These are phyloP conservation scores for Microcos paniculata DNA, from an alignment of 345 rosid species.

Conservation along the genomic window DNA sequence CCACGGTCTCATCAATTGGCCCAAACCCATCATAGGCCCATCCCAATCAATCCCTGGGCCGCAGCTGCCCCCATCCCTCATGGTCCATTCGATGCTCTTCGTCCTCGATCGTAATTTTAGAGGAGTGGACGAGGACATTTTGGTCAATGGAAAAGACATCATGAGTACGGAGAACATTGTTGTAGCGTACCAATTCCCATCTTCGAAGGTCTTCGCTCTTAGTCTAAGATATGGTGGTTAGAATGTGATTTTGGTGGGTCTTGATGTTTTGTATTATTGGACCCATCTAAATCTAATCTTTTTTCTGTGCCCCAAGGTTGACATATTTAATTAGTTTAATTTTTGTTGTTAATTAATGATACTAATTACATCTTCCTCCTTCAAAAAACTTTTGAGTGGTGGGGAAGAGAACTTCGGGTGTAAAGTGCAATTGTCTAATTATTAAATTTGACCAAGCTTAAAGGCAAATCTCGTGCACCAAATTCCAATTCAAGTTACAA, in stretches of 20 bases:
- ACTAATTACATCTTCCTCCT: slow-evolving; percentile 15
- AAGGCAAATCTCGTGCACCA: neutral
- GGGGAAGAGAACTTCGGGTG: slow-evolving; percentile 9
- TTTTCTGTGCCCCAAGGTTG: slow-evolving; percentile 11
- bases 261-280: slow-evolving; percentile 46
- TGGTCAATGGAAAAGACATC: slow-evolving; percentile 18
- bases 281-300: slow-evolving; percentile 21
- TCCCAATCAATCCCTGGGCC: slow-evolving; percentile 58
- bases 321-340: slow-evolving; percentile 14
- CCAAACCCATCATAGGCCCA: slow-evolving; percentile 31
- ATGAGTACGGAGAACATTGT: slow-evolving; percentile 16
- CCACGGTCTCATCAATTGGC: slow-evolving; percentile 28
- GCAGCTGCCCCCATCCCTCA: slow-evolving; percentile 31
- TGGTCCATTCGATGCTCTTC: slow-evolving; percentile 46
- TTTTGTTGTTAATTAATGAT: slow-evolving; percentile 14
- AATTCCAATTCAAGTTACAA: slow-evolving; percentile 2
- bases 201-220: slow-evolving; percentile 24
- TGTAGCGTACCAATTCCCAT: slow-evolving; percentile 1
- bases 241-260: slow-evolving; percentile 51
- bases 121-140: slow-evolving; percentile 10
- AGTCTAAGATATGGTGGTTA: slow-evolving; percentile 47
- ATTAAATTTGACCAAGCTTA: slow-evolving; percentile 14
- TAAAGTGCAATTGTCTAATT: slow-evolving; percentile 19
- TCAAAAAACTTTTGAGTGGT: neutral
- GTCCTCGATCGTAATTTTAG: slow-evolving; percentile 46